A percentile compares a stretch with the other conserved stretches of the same genome.
Conservation (phyloP, 352 stramenopile species). For the Pythium periplocum region DNA sequence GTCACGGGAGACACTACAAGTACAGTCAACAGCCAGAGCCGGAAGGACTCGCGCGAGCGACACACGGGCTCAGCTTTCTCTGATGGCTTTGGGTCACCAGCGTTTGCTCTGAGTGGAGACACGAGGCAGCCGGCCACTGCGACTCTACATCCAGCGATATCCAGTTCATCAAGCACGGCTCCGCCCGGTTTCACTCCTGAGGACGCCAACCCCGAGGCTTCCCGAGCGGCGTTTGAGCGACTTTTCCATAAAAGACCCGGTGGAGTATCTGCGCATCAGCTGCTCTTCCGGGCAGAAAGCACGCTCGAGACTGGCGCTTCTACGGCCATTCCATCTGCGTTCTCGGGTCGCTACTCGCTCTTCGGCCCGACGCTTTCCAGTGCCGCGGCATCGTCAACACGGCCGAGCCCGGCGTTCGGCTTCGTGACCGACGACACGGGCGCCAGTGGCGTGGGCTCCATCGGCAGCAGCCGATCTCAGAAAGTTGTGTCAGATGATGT, state of each 20-base stretch:
- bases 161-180: constrained; percentile 10
- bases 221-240: constrained; percentile 41
- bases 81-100: too few relatives aligned
- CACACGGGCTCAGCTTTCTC: too few relatives aligned
- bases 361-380: constrained; percentile 24
- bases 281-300: neutral
- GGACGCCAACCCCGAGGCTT: constrained; percentile 46
- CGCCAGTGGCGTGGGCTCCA: constrained; percentile 4
- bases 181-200: constrained; percentile 56
- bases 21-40: too few relatives aligned
- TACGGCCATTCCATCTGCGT: constrained; percentile 13
- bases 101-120: too few relatives aligned
- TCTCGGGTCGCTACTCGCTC: constrained; percentile 38
- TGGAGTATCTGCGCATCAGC: constrained; percentile 3
- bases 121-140: too few relatives aligned
- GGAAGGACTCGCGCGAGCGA: too few relatives aligned
- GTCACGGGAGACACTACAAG: constrained; percentile 4
- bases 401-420: neutral
- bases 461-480: constrained; percentile 6
- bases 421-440: neutral
- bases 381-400: neutral
- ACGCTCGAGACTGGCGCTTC: neutral
- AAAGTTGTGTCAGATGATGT: too few relatives aligned
- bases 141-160: too few relatives aligned
- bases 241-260: constrained; percentile 13